Conservation (phyloP, 306 rosid species). For the Lathyrus aphaca region DNA sequence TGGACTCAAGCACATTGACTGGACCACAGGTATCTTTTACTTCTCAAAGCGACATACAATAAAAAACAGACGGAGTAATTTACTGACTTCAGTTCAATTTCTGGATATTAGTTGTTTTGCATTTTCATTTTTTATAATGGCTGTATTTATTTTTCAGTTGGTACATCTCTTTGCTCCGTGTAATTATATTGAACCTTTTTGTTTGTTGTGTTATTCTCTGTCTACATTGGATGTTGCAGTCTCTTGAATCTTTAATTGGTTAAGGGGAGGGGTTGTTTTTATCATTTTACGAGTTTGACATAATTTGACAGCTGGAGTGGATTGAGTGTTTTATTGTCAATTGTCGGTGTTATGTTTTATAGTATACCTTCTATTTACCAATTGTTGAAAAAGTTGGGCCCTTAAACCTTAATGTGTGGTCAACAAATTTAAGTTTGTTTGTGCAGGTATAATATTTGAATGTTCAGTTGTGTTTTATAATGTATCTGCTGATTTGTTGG, state of each 20-base stretch:
- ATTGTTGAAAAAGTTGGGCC: conserved; percentile 39
- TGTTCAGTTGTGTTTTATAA: conserved; percentile 58
- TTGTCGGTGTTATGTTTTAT: conserved; percentile 35
- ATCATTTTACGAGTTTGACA: background rate
- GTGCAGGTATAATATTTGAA: conserved; percentile 57
- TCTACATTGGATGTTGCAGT: conserved; percentile 15
- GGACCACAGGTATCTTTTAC: conserved; percentile 74
- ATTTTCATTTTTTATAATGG: background rate
- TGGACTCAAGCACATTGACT: conserved; percentile 82
- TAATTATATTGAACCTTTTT: background rate
- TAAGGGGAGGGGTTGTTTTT: background rate
- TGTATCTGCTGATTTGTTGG: conserved; percentile 62
- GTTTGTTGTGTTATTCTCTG: conserved; percentile 2
- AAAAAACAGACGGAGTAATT: background rate
- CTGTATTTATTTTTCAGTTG: conserved; percentile 11
- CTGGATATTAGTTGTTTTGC: conserved; percentile 17
- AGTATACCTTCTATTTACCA: background rate
- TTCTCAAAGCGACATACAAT: no score
- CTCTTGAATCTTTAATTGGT: background rate
- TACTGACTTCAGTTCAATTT: conserved; percentile 1
- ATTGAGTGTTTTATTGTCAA: conserved; percentile 45
- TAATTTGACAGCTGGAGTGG: conserved; percentile 36
- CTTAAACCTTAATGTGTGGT: conserved; percentile 44
- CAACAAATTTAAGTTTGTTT: conserved; percentile 42
- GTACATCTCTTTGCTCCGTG: background rate